A percentile compares a stretch with the other conserved stretches of the same genome.
phyloP scores from a whole-genome alignment of 495 filamentous ascomycete species.

The Platismatia glauca region DNA sequence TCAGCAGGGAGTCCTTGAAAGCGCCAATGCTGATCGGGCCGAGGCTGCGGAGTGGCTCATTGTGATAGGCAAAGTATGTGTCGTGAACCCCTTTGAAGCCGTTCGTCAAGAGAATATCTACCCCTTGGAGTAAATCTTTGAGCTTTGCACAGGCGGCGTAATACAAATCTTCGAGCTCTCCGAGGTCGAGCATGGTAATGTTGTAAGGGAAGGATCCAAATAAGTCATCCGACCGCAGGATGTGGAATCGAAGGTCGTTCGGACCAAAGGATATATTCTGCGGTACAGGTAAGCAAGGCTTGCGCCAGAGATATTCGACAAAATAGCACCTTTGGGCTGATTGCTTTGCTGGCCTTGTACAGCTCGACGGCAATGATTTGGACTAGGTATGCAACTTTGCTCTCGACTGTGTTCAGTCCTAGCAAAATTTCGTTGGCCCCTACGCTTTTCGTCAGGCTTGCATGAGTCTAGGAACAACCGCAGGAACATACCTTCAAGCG shows the following conservation, averaged over 20 bases:
- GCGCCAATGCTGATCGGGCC: conserved; percentile 14
- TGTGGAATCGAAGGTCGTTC: conserved; percentile 19
- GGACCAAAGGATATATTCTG: conserved; percentile 15
- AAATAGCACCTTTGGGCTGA: conserved; percentile 10
- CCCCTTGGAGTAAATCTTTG: conserved; percentile 17
- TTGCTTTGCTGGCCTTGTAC: conserved; percentile 16
- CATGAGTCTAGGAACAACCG: background rate
- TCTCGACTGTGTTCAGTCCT: conserved; percentile 12
- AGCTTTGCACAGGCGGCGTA: conserved; percentile 23
- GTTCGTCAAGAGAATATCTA: conserved; percentile 18
- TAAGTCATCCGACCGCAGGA: conserved; percentile 2
- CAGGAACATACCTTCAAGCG: conserved; percentile 20
- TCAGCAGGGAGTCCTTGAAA: conserved; percentile 14
- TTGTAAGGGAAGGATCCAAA: conserved; percentile 11
- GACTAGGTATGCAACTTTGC: conserved; percentile 21
- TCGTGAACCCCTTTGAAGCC: conserved; percentile 18
- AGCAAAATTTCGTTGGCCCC: conserved; percentile 15
- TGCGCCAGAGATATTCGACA: background rate
- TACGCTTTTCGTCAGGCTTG: conserved; percentile 8
- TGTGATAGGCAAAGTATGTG: conserved; percentile 14
- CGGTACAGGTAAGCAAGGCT: background rate
- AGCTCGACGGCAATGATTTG: conserved; percentile 17
- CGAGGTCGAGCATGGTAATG: conserved; percentile 16
- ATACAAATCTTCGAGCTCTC: conserved; percentile 23
- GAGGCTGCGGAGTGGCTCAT: conserved; percentile 4